Percentiles rank a stretch among this genome's conserved stretches.
phyloP scores from a whole-genome alignment of 306 rosid species.

The Glycine soja region DNA sequence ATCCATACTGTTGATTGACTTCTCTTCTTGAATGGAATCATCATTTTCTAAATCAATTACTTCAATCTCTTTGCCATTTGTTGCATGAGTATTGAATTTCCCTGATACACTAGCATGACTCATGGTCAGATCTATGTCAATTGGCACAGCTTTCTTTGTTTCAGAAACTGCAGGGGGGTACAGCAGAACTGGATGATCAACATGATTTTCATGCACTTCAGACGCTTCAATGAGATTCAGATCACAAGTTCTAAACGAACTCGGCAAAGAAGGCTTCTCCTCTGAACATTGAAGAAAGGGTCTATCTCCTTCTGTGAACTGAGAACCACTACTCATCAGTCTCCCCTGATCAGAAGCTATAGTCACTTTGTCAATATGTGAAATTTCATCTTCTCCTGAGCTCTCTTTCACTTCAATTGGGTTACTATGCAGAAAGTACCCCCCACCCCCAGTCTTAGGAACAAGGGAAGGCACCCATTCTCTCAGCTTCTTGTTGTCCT shows the following conservation, averaged over 20 bases:
- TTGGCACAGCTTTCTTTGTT: conserved; percentile 60
- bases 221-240: conserved; percentile 87
- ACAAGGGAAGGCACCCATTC: conserved; percentile 66
- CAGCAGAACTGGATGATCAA: conserved; percentile 58
- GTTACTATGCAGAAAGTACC: conserved; percentile 57
- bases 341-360: conserved; percentile 57
- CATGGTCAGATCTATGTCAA: conserved; percentile 76
- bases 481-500: conserved; percentile 64
- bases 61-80: conserved; percentile 83
- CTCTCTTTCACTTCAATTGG: conserved; percentile 58
- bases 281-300: conserved; percentile 63
- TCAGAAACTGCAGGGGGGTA: conserved; percentile 62
- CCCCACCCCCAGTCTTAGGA: conserved; percentile 61
- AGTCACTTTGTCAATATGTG: conserved; percentile 49
- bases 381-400: conserved; percentile 53
- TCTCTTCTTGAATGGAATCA: conserved; percentile 60
- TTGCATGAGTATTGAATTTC: conserved; percentile 56
- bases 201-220: conserved; percentile 78
- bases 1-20: conserved; percentile 58
- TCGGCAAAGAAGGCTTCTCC: conserved; percentile 70
- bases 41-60: conserved; percentile 90
- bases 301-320: conserved; percentile 59
- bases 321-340: conserved; percentile 55
- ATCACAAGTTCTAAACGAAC: conserved; percentile 94
- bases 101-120: conserved; percentile 62